Base-by-base conservation (phyloP, 371 early-diverging fungal genomes). In the Apophysomyces elegans region DNA sequence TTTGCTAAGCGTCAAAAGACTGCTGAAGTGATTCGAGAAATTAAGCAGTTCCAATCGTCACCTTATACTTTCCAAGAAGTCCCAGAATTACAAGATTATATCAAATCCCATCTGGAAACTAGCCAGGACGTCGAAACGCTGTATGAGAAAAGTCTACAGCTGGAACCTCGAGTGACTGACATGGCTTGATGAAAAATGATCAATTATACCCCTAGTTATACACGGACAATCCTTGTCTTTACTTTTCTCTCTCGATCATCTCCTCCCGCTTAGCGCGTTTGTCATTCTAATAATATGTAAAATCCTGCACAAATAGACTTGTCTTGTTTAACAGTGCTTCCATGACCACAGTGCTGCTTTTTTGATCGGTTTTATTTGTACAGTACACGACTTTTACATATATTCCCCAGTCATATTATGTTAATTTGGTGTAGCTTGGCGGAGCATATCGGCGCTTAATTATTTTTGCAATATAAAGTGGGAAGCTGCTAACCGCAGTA, bases 1-100 rank as follows among this genome's bases (percentile, higher is more conserved):
- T 97, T 96, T 81, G 88, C 86, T 64, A 97, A 97, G 79, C 91
- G 92, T 58, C 85, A 87, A 68, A 93, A 92, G 75, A 90, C 93
- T 0, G 94, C 95, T 0, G 92, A 94, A 62, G 90, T 95, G 36
- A 90, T 98, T 75, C 89, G 93, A n/a, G 95, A 96, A 56, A 89
- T 96, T 65, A 94, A 94, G 71, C 94, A 94, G 70, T 96, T 92
- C 80, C 97, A 96, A 75, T 89, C 89, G 37, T 86, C 87, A 2
- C 91, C 93, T n/a, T 97, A 95, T 67, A 84, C 83, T 44, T 77
- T 95, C 43, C 86, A 86, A 32, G 71, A 76, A 4, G 93, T 96
- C 9, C 87, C 90, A 9, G 92, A 93, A 73, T 78, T 97, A 44
- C 94, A 95, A 69, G 77, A 88, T 37, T 95, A 86, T 71, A 86